Conservation (phyloP, 2,329 filamentous ascomycete genomes). For the Dothistroma pini region DNA sequence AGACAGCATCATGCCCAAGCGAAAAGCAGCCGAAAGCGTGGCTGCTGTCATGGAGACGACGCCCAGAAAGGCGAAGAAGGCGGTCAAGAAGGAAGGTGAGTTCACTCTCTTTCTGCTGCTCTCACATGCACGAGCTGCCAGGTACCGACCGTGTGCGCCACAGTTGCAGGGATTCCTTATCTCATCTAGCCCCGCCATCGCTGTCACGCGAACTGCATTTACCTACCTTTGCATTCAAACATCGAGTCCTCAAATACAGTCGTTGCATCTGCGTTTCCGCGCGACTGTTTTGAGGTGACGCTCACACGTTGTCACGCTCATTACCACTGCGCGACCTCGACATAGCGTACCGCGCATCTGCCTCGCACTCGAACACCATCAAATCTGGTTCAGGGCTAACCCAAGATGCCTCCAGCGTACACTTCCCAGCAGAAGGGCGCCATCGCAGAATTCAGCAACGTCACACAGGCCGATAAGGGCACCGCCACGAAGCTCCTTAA, state of each 20-base stretch:
- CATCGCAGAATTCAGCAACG: slow-evolving; percentile 43
- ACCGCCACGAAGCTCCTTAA: slow-evolving; percentile 47
- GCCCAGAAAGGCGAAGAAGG: background rate
- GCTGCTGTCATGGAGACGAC: background rate
- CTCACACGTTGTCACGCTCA: background rate
- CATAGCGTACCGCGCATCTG: background rate
- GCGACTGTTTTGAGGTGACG: background rate
- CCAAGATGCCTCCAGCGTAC: slow-evolving; percentile 46
- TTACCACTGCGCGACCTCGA: background rate
- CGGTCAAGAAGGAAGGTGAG: slow-evolving; percentile 9
- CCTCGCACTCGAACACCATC: background rate
- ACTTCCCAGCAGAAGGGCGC: slow-evolving; percentile 45
- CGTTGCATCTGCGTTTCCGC: background rate
- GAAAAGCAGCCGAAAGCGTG: slow-evolving; percentile 5
- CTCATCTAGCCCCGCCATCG: background rate
- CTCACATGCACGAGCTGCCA: background rate
- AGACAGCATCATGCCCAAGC: slow-evolving; percentile 13
- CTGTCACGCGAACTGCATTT: background rate
- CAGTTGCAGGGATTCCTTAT: background rate
- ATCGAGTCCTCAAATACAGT: background rate
- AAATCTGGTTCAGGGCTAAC: slow-evolving; percentile 10
- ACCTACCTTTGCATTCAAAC: background rate
- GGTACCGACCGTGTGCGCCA: background rate
- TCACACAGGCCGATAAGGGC: slow-evolving; percentile 45
- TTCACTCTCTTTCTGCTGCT: slow-evolving; percentile 1